Percentiles rank a stretch among this genome's conserved stretches.
Conservation (phyloP, 2,329 filamentous ascomycete species). For the Phoma herbarum region DNA sequence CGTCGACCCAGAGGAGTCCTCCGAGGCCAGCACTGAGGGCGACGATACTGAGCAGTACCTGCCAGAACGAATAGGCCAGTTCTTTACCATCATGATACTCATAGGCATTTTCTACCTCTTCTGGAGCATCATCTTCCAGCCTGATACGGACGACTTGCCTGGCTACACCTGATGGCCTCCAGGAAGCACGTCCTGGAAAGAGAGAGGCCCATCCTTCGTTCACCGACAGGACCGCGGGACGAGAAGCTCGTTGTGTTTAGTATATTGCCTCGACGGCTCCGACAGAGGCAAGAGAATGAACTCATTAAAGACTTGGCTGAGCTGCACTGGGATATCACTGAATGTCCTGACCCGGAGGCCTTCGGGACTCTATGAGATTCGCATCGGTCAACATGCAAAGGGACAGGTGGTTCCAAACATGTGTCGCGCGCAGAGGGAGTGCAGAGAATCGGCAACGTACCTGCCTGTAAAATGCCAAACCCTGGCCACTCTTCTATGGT, state of each 20-base stretch:
- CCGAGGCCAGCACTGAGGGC: slow-evolving; percentile 41
- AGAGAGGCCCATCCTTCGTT: not conserved
- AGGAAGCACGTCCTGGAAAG: not conserved
- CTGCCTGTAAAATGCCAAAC: not conserved
- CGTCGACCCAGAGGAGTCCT: slow-evolving; percentile 41
- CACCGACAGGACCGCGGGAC: not conserved
- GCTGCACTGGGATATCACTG: not conserved
- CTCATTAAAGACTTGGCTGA: not conserved
- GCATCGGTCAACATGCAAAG: not conserved
- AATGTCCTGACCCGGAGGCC: too few relatives aligned
- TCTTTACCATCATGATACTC: slow-evolving; percentile 38
- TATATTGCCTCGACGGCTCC: not conserved
- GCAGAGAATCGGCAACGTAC: not conserved
- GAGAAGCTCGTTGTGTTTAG: not conserved
- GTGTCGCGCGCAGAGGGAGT: not conserved
- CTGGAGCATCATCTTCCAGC: slow-evolving; percentile 38
- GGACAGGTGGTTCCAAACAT: not conserved
- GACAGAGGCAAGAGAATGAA: not conserved
- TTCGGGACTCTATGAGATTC: not conserved
- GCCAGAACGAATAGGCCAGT: slow-evolving; percentile 43
- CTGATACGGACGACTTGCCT: slow-evolving; percentile 20
- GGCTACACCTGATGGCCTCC: not conserved
- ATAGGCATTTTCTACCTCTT: slow-evolving; percentile 44
- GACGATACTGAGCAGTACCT: slow-evolving; percentile 34
- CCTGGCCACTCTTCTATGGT: not conserved